Evolutionary conservation across 495 filamentous ascomycete species (phyloP).

Genomic region (Bacidia rubella): DNA sequence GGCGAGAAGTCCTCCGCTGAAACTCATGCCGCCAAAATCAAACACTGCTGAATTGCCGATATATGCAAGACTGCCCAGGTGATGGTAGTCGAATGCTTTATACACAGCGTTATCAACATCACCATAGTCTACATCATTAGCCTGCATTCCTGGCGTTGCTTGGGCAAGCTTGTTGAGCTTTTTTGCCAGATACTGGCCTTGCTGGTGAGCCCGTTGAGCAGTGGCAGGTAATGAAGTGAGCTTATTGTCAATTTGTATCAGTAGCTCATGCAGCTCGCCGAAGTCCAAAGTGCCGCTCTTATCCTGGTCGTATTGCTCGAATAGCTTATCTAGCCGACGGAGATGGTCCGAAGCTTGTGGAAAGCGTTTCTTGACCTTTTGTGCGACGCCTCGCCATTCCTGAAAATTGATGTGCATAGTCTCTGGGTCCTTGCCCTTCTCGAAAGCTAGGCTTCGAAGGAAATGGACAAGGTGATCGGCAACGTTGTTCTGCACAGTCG

Average conservation of each 20-base stretch:
- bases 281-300: constrained; percentile 88
- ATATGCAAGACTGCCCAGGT: constrained; percentile 87
- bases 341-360: constrained; percentile 89
- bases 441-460: constrained; percentile 80
- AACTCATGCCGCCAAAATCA: constrained; percentile 64
- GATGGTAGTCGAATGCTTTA: constrained; percentile 89
- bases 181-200: constrained; percentile 81
- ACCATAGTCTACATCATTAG: constrained; percentile 74
- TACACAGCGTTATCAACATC: constrained; percentile 88
- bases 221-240: constrained; percentile 77
- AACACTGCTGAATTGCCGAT: constrained; percentile 95
- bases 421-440: constrained; percentile 78
- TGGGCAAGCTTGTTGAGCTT: constrained; percentile 90
- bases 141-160: constrained; percentile 56
- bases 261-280: constrained; percentile 73
- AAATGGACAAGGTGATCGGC: constrained; percentile 78
- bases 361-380: constrained; percentile 72
- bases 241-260: constrained; percentile 82
- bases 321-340: constrained; percentile 74
- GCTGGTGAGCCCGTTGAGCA: constrained; percentile 95
- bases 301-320: constrained; percentile 84
- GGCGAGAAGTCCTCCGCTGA: constrained; percentile 76
- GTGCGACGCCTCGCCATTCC: constrained; percentile 77
- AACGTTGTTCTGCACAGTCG: constrained; percentile 92
- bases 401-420: constrained; percentile 67